These are phyloP conservation scores for Ophiocordyceps camponoti-saundersi DNA, from an alignment of 2,329 filamentous ascomycete genomes.

Conservation along the genomic window DNA sequence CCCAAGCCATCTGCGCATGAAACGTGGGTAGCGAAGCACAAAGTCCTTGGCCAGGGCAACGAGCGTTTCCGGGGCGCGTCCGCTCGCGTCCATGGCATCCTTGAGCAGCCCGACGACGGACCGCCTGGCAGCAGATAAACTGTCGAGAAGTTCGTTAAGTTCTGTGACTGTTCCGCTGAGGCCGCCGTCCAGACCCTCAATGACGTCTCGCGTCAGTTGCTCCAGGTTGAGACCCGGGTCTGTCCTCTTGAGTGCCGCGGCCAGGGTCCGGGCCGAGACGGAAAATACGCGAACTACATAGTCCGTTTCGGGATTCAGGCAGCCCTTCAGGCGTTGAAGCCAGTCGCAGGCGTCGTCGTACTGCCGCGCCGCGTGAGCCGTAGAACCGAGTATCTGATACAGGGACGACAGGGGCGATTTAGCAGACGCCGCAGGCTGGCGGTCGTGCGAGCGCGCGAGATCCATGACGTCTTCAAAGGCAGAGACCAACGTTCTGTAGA, in stretches of 20 bases:
- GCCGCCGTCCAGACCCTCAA: constrained; percentile 37
- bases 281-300: constrained; percentile 33
- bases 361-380: constrained; percentile 26
- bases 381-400: constrained; percentile 34
- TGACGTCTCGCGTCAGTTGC: constrained; percentile 26
- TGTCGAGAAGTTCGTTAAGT: constrained; percentile 42
- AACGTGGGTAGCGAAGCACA: constrained; percentile 40
- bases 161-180: constrained; percentile 42
- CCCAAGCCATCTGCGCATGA: constrained; percentile 44
- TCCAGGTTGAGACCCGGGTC: constrained; percentile 19
- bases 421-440: constrained; percentile 17
- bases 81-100: constrained; percentile 7
- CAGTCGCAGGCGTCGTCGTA: constrained; percentile 36
- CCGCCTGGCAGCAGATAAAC: constrained; percentile 37
- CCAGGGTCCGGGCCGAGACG: constrained; percentile 35
- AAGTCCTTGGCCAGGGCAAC: constrained; percentile 33
- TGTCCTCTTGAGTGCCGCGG: constrained; percentile 31
- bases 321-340: constrained; percentile 27
- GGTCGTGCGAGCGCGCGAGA: constrained; percentile 16
- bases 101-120: constrained; percentile 32
- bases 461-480: constrained; percentile 15
- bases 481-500: constrained; percentile 17
- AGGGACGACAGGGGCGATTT: constrained; percentile 27
- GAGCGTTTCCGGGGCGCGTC: constrained; percentile 8
- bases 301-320: constrained; percentile 20